Evolutionary conservation across 2,329 filamentous ascomycete genomes (phyloP).

Genomic region (Drechslerella coelobrocha): DNA sequence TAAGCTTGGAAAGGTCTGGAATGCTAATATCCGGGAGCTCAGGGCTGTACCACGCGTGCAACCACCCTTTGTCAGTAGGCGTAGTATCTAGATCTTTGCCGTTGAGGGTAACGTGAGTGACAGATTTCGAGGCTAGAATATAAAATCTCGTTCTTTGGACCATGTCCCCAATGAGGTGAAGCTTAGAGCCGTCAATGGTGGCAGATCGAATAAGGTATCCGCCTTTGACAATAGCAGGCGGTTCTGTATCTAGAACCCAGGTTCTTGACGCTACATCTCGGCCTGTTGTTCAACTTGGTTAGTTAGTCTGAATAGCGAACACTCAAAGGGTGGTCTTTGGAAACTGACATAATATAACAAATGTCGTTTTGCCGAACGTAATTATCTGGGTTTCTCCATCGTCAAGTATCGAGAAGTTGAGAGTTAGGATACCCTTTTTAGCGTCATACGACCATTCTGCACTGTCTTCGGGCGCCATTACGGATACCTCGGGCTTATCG

Average conservation of each 20-base stretch:
- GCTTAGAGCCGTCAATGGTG: conserved; percentile 63
- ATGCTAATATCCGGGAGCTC: conserved; percentile 63
- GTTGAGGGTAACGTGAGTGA: conserved; percentile 68
- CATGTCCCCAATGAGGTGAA: conserved; percentile 73
- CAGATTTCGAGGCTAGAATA: conserved; percentile 66
- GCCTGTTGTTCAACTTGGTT: neutral
- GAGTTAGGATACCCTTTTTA: conserved; percentile 17
- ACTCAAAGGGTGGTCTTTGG: neutral
- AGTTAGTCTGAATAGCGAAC: neutral
- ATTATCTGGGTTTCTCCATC: conserved; percentile 18
- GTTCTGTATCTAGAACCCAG: conserved; percentile 36
- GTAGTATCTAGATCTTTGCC: conserved; percentile 60
- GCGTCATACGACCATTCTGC: conserved; percentile 24
- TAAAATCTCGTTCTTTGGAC: conserved; percentile 73
- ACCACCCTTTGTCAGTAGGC: conserved; percentile 59
- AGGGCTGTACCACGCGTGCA: conserved; percentile 63
- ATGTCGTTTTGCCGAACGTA: conserved; percentile 24
- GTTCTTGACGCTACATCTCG: conserved; percentile 40
- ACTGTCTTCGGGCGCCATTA: conserved; percentile 2
- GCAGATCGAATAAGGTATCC: conserved; percentile 71
- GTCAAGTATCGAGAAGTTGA: conserved; percentile 34
- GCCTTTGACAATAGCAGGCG: conserved; percentile 67
- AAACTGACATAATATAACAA: conserved; percentile 23
- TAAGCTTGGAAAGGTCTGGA: conserved; percentile 66
- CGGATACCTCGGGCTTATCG: neutral